phyloP scores from a whole-genome alignment of 1,139 yeast genomes.

The Debaryomycetaceae sp. region DNA sequence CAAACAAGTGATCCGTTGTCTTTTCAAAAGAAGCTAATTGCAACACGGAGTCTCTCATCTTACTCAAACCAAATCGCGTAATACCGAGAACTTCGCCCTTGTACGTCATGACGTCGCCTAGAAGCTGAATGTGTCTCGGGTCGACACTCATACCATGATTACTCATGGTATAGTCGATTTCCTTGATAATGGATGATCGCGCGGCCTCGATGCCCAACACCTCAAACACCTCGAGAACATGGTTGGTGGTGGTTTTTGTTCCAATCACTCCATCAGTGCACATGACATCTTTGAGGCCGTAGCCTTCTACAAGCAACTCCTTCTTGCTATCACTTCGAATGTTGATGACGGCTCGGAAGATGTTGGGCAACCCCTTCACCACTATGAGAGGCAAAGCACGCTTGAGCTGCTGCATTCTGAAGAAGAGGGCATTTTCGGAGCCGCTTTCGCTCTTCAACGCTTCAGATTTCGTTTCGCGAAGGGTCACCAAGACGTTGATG shows the following conservation, averaged over 20 bases:
- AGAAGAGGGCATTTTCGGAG: constrained; percentile 55
- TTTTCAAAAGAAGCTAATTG: constrained; percentile 97
- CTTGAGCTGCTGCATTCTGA: constrained; percentile 81
- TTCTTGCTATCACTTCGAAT: constrained; percentile 79
- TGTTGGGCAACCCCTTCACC: constrained; percentile 86
- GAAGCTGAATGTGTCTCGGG: constrained; percentile 95
- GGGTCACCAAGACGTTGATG: constrained; percentile 63
- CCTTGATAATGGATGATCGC: constrained; percentile 80
- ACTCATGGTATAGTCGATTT: constrained; percentile 96
- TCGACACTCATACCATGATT: constrained; percentile 99
- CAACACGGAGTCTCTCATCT: constrained; percentile 96
- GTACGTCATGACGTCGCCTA: constrained; percentile 98
- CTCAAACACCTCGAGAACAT: constrained; percentile 76
- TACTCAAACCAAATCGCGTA: constrained; percentile 94
- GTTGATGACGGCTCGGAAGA: constrained; percentile 92
- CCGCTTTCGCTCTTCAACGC: constrained; percentile 30
- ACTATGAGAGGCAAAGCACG: constrained; percentile 79
- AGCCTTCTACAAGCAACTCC: constrained; percentile 93
- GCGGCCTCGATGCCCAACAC: constrained; percentile 98
- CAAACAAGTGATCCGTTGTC: constrained; percentile 96
- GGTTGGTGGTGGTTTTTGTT: constrained; percentile 78
- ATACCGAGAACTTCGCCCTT: constrained; percentile 98
- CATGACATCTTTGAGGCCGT: constrained; percentile 94
- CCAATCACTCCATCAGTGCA: constrained; percentile 96
- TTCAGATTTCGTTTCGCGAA: constrained; percentile 40